Percentiles rank a stretch among this genome's conserved stretches.
Evolutionary conservation across 495 filamentous ascomycete species (phyloP).

Genomic region (Immersiella caudata): DNA sequence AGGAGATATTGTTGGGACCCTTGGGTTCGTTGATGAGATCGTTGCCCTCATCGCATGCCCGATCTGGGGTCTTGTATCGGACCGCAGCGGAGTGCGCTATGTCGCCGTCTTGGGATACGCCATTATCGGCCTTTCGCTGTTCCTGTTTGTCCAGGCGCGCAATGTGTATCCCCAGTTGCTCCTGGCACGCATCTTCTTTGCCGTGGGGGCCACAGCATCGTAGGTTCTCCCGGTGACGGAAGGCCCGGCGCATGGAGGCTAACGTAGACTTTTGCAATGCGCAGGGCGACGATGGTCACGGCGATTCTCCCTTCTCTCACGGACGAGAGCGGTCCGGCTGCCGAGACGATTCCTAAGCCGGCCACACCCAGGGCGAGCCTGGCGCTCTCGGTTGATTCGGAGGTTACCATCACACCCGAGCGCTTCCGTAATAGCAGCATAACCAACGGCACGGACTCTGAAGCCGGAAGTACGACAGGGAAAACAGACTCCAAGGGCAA

Average conservation of each 20-base stretch:
- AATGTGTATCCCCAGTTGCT: conserved; percentile 91
- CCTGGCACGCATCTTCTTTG: conserved; percentile 83
- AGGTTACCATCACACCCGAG: conserved; percentile 65
- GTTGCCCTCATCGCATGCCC: conserved; percentile 90
- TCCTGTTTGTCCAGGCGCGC: conserved; percentile 79
- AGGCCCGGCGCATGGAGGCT: background rate
- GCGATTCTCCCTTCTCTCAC: conserved; percentile 89
- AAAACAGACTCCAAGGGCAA: conserved; percentile 34
- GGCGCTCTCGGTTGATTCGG: conserved; percentile 60
- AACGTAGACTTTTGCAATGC: conserved; percentile 5
- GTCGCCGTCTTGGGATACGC: conserved; percentile 78
- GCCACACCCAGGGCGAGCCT: conserved; percentile 38
- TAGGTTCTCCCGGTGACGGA: conserved; percentile 40
- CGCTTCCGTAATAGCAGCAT: conserved; percentile 40
- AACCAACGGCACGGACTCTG: conserved; percentile 14
- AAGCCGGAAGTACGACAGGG: conserved; percentile 14
- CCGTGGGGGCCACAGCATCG: conserved; percentile 84
- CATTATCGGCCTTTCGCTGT: conserved; percentile 74
- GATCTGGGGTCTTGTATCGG: conserved; percentile 87
- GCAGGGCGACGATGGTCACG: conserved; percentile 92
- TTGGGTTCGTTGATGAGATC: conserved; percentile 95
- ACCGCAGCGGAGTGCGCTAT: conserved; percentile 82
- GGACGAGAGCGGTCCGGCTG: conserved; percentile 40
- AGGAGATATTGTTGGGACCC: conserved; percentile 87
- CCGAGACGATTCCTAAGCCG: conserved; percentile 25